Percentiles rank a stretch among this genome's conserved stretches.
Evolutionary conservation across 2,329 filamentous ascomycete genomes (phyloP).

Genomic region (Moelleriella libera): DNA sequence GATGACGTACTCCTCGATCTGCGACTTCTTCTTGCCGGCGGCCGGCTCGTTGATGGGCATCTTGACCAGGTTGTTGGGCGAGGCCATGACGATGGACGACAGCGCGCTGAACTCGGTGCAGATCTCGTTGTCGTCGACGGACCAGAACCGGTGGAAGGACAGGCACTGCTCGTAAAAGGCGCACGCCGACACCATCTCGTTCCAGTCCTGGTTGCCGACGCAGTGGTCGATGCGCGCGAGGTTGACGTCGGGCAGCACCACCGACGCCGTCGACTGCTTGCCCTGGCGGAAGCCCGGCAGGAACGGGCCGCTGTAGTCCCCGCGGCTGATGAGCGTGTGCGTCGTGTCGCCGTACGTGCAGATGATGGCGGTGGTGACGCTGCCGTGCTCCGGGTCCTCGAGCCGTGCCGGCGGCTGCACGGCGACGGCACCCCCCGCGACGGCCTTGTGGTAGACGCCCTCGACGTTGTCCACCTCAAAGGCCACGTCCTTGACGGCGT

Average conservation of each 20-base stretch:
- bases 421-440: constrained; percentile 47
- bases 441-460: constrained; percentile 62
- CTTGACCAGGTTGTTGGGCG: constrained; percentile 73
- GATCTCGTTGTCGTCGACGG: constrained; percentile 84
- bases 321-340: constrained; percentile 73
- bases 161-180: constrained; percentile 75
- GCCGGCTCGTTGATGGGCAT: constrained; percentile 99
- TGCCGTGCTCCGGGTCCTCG: constrained; percentile 46
- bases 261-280: constrained; percentile 20
- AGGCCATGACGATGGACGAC: constrained; percentile 81
- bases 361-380: constrained; percentile 64
- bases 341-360: constrained; percentile 91
- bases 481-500: constrained; percentile 88
- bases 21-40: constrained; percentile 73
- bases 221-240: constrained; percentile 84
- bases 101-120: constrained; percentile 85
- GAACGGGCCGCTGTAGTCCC: constrained; percentile 59
- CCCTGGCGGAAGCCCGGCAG: constrained; percentile 65
- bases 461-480: constrained; percentile 88
- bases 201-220: constrained; percentile 93
- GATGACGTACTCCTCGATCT: constrained; percentile 87
- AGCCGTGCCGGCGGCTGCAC: constrained; percentile 44
- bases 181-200: constrained; percentile 60
- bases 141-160: constrained; percentile 95
- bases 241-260: constrained; percentile 45